phyloP scores from a whole-genome alignment of 2,329 filamentous ascomycete genomes.

The Fusarium floridanum region DNA sequence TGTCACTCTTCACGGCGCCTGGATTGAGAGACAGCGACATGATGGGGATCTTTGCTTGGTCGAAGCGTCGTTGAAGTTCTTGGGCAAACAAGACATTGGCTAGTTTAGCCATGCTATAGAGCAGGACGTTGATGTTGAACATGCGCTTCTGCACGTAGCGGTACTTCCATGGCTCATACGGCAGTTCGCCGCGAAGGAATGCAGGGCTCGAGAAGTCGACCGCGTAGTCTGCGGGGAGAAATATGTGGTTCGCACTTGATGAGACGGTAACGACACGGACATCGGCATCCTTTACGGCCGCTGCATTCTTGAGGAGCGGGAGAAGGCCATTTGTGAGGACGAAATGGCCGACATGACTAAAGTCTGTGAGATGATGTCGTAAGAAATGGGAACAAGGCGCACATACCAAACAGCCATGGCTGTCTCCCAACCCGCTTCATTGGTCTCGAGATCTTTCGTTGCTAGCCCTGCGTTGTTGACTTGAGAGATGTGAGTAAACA shows the following conservation, averaged over 20 bases:
- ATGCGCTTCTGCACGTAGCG: not conserved
- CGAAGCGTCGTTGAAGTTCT: conserved; percentile 2
- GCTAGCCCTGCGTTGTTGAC: not conserved
- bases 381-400: rapidly evolving
- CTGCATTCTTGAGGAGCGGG: not conserved
- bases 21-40: not conserved
- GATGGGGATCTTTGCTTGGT: not conserved
- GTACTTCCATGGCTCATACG: not conserved
- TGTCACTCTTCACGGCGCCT: not conserved
- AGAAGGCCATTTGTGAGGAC: not conserved
- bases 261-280: not conserved
- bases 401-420: not conserved
- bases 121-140: not conserved
- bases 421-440: not conserved
- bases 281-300: not conserved
- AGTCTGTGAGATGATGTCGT: not conserved
- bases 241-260: not conserved
- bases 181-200: not conserved
- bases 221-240: not conserved
- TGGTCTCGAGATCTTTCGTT: not conserved
- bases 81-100: conserved; percentile 3
- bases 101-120: not conserved
- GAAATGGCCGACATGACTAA: not conserved
- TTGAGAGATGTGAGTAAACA: not conserved
- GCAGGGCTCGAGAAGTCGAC: not conserved